phyloP scores from a whole-genome alignment of 768 basidiomycete genomes.

The Trametes coccinea region DNA sequence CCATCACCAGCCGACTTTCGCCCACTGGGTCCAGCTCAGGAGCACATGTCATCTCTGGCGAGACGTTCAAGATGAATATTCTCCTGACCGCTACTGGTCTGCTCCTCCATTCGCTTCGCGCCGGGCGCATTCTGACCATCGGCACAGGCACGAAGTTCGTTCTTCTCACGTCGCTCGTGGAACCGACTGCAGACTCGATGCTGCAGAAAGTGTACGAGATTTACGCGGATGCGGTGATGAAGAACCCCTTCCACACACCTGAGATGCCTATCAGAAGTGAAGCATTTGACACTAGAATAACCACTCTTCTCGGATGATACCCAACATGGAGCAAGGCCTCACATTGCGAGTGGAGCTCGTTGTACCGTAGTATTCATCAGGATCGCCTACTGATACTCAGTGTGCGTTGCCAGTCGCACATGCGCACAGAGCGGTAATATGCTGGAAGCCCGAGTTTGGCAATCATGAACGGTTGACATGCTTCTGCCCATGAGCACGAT shows the following conservation, averaged over 20 bases:
- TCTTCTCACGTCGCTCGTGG: slow-evolving; percentile 78
- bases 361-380: too few relatives aligned
- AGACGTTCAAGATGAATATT: slow-evolving; percentile 93
- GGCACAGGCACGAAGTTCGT: slow-evolving; percentile 91
- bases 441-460: slow-evolving; percentile 5
- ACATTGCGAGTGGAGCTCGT: too few relatives aligned
- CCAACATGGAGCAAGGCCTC: background rate
- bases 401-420: too few relatives aligned
- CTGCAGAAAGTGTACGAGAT: slow-evolving; percentile 89
- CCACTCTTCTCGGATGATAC: slow-evolving; percentile 39
- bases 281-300: slow-evolving; percentile 77
- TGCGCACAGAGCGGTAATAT: background rate
- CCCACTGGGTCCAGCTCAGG: slow-evolving; percentile 83
- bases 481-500: background rate
- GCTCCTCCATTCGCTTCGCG: background rate
- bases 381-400: too few relatives aligned
- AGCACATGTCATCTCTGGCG: slow-evolving; percentile 93
- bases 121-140: background rate
- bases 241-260: slow-evolving; percentile 98
- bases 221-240: slow-evolving; percentile 96
- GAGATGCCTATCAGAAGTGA: slow-evolving; percentile 98
- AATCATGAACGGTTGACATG: slow-evolving; percentile 6
- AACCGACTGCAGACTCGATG: slow-evolving; percentile 65
- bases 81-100: slow-evolving; percentile 87
- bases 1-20: slow-evolving; percentile 91